A percentile compares a stretch with the other conserved stretches of the same genome.
Conservation (phyloP, 306 rosid genomes). For the Acacia confusa region DNA sequence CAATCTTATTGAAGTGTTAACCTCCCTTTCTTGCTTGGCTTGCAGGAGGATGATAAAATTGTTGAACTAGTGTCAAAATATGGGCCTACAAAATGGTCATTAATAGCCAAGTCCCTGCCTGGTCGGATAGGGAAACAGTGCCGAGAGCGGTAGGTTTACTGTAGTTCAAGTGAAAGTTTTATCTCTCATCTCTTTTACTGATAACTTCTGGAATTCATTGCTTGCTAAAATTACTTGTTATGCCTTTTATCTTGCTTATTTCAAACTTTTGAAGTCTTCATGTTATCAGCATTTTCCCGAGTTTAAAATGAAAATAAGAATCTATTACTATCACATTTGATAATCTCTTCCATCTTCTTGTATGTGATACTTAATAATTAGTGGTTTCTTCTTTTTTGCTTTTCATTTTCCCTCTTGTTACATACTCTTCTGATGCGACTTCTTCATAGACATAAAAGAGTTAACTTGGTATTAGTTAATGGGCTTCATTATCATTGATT, state of each 20-base stretch:
- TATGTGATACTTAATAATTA: neutral
- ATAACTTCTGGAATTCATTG: neutral
- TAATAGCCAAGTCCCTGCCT: constrained; percentile 87
- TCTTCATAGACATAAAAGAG: neutral
- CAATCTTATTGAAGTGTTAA: constrained; percentile 34
- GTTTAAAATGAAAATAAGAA: neutral
- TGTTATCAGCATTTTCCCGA: neutral
- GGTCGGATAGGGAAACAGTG: constrained; percentile 99
- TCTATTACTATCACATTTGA: neutral
- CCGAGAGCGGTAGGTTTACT: constrained; percentile 71
- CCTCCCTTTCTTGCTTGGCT: constrained; percentile 22
- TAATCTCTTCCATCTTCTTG: constrained; percentile 21
- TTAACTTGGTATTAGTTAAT: neutral
- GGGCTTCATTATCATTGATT: neutral
- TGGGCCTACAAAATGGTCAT: constrained; percentile 95
- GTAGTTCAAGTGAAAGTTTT: constrained; percentile 18
- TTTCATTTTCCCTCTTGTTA: neutral
- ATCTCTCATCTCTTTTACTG: neutral
- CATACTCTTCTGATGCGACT: neutral
- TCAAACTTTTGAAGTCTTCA: constrained; percentile 12
- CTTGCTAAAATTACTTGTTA: constrained; percentile 8
- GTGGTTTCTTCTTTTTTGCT: neutral
- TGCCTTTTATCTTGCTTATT: constrained; percentile 10
- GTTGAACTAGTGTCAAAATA: constrained; percentile 70
- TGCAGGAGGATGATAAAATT: constrained; percentile 91